A percentile compares a stretch with the other conserved stretches of the same genome.
These are phyloP conservation scores for Ramularia endophylla DNA, from an alignment of 2,329 filamentous ascomycete species.

Conservation along the genomic window DNA sequence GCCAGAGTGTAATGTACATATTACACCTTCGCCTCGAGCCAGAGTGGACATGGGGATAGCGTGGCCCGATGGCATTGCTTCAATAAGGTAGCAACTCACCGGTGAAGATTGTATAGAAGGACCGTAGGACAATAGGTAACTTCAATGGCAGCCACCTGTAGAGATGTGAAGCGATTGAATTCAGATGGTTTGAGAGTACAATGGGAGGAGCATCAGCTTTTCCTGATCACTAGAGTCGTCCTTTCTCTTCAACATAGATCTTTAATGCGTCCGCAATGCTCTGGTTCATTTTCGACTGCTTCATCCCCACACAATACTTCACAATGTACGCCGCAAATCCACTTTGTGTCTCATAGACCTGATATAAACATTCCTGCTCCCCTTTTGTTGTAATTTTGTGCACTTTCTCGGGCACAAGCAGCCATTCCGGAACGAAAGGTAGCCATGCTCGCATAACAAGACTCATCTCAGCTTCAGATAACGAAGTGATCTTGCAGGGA, in stretches of 20 bases:
- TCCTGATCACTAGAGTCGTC: no score
- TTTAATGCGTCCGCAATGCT: conserved; percentile 11
- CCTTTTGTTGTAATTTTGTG: conserved; percentile 7
- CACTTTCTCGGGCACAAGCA: conserved; percentile 9
- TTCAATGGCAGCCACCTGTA: no score
- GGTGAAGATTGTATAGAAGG: no score
- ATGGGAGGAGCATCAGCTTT: no score
- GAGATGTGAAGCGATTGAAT: no score
- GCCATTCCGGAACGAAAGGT: conserved; percentile 1
- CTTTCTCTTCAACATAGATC: conserved; percentile 4
- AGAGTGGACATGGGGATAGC: no score
- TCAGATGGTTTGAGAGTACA: no score
- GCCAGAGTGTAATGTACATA: no score
- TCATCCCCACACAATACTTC: conserved; percentile 6
- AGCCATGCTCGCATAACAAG: conserved; percentile 8
- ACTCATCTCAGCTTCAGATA: conserved; percentile 2
- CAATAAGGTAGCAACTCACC: no score
- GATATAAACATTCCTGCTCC: conserved; percentile 4
- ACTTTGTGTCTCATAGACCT: conserved; percentile 9
- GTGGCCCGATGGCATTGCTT: no score
- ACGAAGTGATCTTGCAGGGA: conserved; percentile 4
- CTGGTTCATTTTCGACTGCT: conserved; percentile 5
- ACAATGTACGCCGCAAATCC: conserved; percentile 7
- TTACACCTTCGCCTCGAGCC: no score
- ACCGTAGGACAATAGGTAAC: no score